These are phyloP conservation scores for Carex pumila DNA, from an alignment of 176 grass and related monocot genomes.

Conservation along the genomic window DNA sequence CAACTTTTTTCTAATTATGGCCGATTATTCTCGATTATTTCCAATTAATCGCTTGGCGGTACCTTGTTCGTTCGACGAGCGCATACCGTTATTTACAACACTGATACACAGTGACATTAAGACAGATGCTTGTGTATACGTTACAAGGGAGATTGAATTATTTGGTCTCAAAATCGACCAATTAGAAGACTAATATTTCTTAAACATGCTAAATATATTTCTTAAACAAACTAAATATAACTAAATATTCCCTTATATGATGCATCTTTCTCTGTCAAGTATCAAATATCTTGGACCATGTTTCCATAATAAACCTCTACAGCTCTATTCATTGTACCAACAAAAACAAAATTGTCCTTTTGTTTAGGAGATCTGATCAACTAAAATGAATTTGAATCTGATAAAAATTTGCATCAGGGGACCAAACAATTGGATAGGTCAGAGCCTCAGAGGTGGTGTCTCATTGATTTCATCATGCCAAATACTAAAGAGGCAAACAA, in stretches of 20 bases:
- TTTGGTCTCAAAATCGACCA: too few species aligned
- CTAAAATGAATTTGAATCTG: background rate
- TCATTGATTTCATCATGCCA: constrained; percentile 9
- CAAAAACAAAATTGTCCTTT: background rate
- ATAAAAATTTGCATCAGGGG: background rate
- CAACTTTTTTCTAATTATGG: too few species aligned
- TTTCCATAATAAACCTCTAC: background rate
- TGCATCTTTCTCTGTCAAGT: background rate
- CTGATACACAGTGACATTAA: too few species aligned
- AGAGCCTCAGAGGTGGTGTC: background rate
- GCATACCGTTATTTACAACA: too few species aligned
- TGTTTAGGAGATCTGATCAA: background rate
- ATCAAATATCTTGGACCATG: background rate
- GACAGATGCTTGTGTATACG: too few species aligned
- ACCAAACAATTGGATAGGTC: constrained; percentile 15
- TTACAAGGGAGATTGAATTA: too few species aligned
- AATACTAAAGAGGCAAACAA: background rate
- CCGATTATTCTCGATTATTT: too few species aligned
- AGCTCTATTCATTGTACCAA: background rate
- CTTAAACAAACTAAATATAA: too few species aligned
- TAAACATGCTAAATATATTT: too few species aligned
- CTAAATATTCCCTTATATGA: background rate
- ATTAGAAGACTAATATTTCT: too few species aligned
- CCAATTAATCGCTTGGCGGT: too few species aligned
- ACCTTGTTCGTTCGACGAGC: too few species aligned